Conservation (phyloP, 805 yeast species). For the Cyberlindnera euphorbiiphila region DNA sequence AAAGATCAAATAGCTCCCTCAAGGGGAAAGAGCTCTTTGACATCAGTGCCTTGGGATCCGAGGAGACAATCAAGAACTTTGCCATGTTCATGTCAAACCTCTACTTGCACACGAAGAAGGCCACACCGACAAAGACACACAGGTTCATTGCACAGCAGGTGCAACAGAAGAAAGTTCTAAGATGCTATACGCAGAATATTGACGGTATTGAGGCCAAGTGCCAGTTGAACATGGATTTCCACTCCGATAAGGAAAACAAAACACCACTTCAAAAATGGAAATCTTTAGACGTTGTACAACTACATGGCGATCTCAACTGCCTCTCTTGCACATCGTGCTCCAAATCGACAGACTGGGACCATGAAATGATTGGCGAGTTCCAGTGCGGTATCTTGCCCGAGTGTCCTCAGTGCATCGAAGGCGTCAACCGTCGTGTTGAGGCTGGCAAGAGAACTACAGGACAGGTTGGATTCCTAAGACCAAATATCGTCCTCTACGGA, state of each 20-base stretch:
- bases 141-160: slow-evolving; percentile 45
- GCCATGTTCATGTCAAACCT: slow-evolving; percentile 86
- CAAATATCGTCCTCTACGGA: slow-evolving; percentile 88
- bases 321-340: slow-evolving; percentile 76
- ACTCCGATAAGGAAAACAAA: slow-evolving; percentile 28
- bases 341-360: slow-evolving; percentile 56
- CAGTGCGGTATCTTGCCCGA: slow-evolving; percentile 68
- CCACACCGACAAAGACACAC: slow-evolving; percentile 84
- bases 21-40: slow-evolving; percentile 94
- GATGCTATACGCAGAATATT: slow-evolving; percentile 94
- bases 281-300: slow-evolving; percentile 71
- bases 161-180: slow-evolving; percentile 60
- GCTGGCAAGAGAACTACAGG: slow-evolving; percentile 75
- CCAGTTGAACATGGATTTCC: slow-evolving; percentile 54
- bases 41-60: slow-evolving; percentile 70
- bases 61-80: slow-evolving; percentile 63
- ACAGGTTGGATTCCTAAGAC: slow-evolving; percentile 72
- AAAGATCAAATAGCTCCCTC: slow-evolving; percentile 31
- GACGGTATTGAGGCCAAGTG: slow-evolving; percentile 77
- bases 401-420: slow-evolving; percentile 64
- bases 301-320: slow-evolving; percentile 83
- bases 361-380: slow-evolving; percentile 42
- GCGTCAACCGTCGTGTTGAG: slow-evolving; percentile 50
- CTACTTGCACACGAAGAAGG: slow-evolving; percentile 56
- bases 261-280: slow-evolving; percentile 43